Base-by-base conservation (phyloP, 371 early-diverging fungal genomes). In the Syncephalastrum sp. region DNA sequence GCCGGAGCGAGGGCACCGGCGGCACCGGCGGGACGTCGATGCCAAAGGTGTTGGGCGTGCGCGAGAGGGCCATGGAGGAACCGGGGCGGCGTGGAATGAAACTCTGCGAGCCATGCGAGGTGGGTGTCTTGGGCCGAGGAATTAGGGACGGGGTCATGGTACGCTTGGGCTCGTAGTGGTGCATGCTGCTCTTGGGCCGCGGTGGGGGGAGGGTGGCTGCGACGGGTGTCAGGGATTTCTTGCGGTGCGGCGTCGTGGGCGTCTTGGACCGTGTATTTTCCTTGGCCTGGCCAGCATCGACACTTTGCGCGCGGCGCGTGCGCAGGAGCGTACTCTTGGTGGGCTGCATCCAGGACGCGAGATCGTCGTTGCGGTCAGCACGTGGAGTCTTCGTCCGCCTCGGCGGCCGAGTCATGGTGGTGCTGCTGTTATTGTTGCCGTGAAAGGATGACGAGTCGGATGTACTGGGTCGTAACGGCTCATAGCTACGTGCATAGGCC, bases 61-160 rank as follows among this genome's bases (percentile, higher is more conserved):
- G 53, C 6, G 53, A 49, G n/a, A 62, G 63, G 27, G 50, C 53
- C 67, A 71, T 67, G 13, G 71, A 69, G n/a, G 75, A 75, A 17
- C 70, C 54, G 5, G 77, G 70, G 29, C 29, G 29, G 27, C 74
- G 60, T 44, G 70, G 74, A 27, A 72, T 61, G 43, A 63, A 53
- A 33, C 61, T 59, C 10, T 70, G 70, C 10, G 71, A 68, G 13
- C 16, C 69, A 58, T 27, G 44, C 24, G 7, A 27, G 10, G 60
- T 57, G 8, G 71, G 71, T 27, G 71, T 70, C 24, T 67, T 70
- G 10, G 71, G 67, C 17, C 71, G 67, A 1, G 71, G 71, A 47
- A 70, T 70, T 38, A 70, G 43, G 3, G 71, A 70, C 14, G 71
- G 71, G 14, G 71, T 67, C 53, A 57, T 53, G 29, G 69, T 57